Percentiles rank a stretch among this genome's conserved stretches.
Conservation (phyloP, 2,329 filamentous ascomycete genomes). For the Lecanicillium sp. region DNA sequence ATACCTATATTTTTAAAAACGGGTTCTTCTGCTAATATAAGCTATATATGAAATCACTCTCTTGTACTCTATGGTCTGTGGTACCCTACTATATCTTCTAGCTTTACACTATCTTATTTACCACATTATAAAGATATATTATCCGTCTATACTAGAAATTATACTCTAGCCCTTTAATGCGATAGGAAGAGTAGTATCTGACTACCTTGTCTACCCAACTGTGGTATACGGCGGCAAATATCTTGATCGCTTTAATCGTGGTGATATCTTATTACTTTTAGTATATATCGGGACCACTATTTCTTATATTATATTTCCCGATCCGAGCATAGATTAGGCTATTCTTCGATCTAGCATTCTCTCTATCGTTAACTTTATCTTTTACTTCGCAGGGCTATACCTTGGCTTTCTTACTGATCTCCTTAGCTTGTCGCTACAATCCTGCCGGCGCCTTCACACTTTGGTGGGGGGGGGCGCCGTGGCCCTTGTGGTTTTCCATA, state of each 20-base stretch:
- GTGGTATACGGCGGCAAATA: constrained; percentile 1
- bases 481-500: background rate
- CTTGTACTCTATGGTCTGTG: background rate
- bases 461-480: background rate
- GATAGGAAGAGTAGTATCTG: background rate
- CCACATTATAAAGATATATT: background rate
- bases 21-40: background rate
- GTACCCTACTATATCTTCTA: background rate
- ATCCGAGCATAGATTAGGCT: background rate
- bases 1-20: background rate
- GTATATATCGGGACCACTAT: background rate
- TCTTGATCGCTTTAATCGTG: constrained; percentile 1
- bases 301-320: background rate
- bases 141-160: background rate
- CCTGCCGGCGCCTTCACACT: constrained; percentile 2
- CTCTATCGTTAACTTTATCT: background rate
- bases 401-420: background rate
- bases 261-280: background rate
- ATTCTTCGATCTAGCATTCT: background rate
- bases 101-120: background rate
- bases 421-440: background rate
- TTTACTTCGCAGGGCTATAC: background rate
- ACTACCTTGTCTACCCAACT: constrained; percentile 6
- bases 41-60: background rate
- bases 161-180: too few relatives aligned